These are phyloP conservation scores for Helichrysum umbraculigerum DNA, from an alignment of 129 eudicot species.

Conservation along the genomic window DNA sequence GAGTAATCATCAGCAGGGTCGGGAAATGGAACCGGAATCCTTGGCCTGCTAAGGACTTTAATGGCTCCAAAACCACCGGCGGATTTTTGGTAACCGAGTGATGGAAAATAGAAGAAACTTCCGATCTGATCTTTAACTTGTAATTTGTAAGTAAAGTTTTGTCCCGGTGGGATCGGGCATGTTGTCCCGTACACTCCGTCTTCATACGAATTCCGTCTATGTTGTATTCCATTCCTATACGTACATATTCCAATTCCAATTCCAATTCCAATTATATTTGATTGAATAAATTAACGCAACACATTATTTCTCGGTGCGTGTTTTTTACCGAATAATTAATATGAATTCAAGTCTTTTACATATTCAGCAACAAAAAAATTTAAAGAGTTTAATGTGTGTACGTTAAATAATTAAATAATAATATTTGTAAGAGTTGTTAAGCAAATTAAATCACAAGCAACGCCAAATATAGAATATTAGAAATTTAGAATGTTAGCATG, in stretches of 20 bases:
- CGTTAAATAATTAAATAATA: background rate
- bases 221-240: conserved; percentile 82
- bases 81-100: conserved; percentile 78
- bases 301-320: background rate
- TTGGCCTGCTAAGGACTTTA: conserved; percentile 64
- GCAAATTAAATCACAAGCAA: conserved; percentile 14
- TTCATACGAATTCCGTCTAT: conserved; percentile 71
- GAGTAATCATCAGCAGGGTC: conserved; percentile 70
- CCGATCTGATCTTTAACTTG: conserved; percentile 96
- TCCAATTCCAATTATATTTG: no score
- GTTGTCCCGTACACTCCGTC: conserved; percentile 92
- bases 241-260: no score
- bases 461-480: conserved; percentile 28
- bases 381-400: background rate
- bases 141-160: conserved; percentile 73
- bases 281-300: no score
- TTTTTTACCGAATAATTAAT: conserved; percentile 9
- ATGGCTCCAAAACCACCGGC: conserved; percentile 96
- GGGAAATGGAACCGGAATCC: conserved; percentile 83
- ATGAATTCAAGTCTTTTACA: background rate
- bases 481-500: conserved; percentile 17
- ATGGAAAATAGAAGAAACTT: conserved; percentile 84
- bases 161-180: conserved; percentile 89
- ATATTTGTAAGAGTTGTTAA: background rate
- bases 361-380: background rate